Evolutionary conservation across 106 monocot species (phyloP).

Genomic region (Cymbidium sinense): DNA sequence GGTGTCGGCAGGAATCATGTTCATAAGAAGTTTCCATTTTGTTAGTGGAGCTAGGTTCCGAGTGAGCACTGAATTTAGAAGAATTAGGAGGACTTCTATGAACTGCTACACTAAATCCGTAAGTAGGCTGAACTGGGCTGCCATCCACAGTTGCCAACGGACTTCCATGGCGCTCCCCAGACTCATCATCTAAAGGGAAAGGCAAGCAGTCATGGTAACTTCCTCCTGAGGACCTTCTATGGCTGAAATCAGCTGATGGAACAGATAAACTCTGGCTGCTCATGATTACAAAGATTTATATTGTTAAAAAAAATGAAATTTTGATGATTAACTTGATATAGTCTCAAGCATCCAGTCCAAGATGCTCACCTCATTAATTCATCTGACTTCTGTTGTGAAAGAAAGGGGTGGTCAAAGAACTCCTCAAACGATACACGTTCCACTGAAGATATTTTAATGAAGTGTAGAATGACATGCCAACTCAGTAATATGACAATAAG

Average conservation of each 20-base stretch:
- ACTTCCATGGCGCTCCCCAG: slow-evolving; percentile 25
- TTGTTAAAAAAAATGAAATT: slow-evolving; percentile 1
- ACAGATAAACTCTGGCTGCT: slow-evolving; percentile 27
- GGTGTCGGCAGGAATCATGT: slow-evolving; percentile 15
- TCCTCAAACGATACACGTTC: slow-evolving; percentile 86
- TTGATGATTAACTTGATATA: neutral
- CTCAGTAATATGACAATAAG: too few relatives aligned
- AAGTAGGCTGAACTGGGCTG: slow-evolving; percentile 24
- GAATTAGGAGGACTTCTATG: slow-evolving; percentile 26
- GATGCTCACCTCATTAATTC: slow-evolving; percentile 50
- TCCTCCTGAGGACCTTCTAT: slow-evolving; percentile 19
- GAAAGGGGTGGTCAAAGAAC: slow-evolving; percentile 86
- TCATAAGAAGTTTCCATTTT: slow-evolving; percentile 21
- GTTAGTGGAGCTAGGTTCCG: slow-evolving; percentile 28
- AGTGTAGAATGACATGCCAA: too few relatives aligned
- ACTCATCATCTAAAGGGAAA: slow-evolving; percentile 63
- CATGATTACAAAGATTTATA: slow-evolving; percentile 2
- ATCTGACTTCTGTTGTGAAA: slow-evolving; percentile 26
- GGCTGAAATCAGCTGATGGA: slow-evolving; percentile 25
- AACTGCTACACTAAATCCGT: slow-evolving; percentile 38
- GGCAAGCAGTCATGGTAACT: slow-evolving; percentile 72
- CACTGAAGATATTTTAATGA: slow-evolving; percentile 38
- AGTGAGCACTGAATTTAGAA: slow-evolving; percentile 25
- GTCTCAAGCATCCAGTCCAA: neutral
- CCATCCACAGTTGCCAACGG: slow-evolving; percentile 13